Base-by-base conservation (phyloP, 2,329 filamentous ascomycete species). In the Dactylellina haptotyla region DNA sequence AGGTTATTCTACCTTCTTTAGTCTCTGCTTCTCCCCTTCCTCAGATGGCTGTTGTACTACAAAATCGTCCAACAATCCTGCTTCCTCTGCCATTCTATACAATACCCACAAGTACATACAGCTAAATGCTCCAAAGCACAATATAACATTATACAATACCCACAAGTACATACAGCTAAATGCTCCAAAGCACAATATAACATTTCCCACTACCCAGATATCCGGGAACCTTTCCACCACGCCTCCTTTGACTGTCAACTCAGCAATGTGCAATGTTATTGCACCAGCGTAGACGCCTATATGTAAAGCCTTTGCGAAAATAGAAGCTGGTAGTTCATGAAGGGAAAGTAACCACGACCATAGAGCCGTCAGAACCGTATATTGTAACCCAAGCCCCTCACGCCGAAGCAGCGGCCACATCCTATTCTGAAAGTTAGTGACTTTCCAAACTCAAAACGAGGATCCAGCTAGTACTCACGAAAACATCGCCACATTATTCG, bases 41-140 rank as follows among this genome's bases (percentile, higher is more conserved):
- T 66, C 69, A 4, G 54, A 18, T 4, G 53, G 18, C 28, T 23
- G 23, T 8, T 37, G 28, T 9, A 62, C n/a, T 32, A 53, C 8
- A 18, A 53, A 25, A 37, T 50, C 65, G 14, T 61, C 70, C 69
- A 79, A 72, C 77, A 78, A 16, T 75, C 77, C 75, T 75, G 77
- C 74, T 77, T 77, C 30, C 54, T 71, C 41, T 51, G 75, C 59
- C 67, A 87, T 76, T 76, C 87, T 89, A 85, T 88, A 90, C 75
- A 95, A 81, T 80, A 93, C 97, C 95, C 95, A 99, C 5, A 95
- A 79, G 80, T 97, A 98, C 81, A 93, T 96, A 32, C 96, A 82
- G 0, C 87, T 87, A 80, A 98, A 99, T 0, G 92, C 95, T 2
- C 87, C 89, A 20, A 91, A 91, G 5, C 95, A 95, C 20, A 98